Evolutionary conservation across 768 basidiomycete genomes (phyloP).

Genomic region (Lactifluus echinatus): DNA sequence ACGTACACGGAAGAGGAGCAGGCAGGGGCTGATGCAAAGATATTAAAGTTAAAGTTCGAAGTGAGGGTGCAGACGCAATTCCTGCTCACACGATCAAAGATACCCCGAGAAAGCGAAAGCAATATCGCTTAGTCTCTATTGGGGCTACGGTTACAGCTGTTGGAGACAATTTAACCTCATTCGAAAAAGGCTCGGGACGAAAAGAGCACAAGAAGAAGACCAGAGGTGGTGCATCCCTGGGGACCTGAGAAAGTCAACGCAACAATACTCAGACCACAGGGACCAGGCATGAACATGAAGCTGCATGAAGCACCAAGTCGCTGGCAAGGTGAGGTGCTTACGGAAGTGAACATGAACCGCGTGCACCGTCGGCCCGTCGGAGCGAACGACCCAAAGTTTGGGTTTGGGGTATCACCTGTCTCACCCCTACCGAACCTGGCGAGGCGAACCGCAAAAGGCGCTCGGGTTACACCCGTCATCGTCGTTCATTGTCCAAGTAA

Average conservation of each 20-base stretch:
- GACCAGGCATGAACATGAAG: constrained; percentile 42
- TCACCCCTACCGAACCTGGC: constrained; percentile 40
- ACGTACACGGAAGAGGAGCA: constrained; percentile 18
- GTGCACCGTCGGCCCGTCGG: constrained; percentile 39
- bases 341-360: constrained; percentile 44
- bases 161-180: constrained; percentile 40
- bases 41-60: constrained; percentile 34
- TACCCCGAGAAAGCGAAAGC: constrained; percentile 36
- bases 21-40: constrained; percentile 25
- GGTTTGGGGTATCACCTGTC: constrained; percentile 52
- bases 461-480: constrained; percentile 49
- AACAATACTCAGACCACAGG: constrained; percentile 30
- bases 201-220: constrained; percentile 57
- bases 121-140: constrained; percentile 42
- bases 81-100: constrained; percentile 32
- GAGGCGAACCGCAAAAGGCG: constrained; percentile 49
- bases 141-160: no score
- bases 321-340: constrained; percentile 49
- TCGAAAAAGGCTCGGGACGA: constrained; percentile 42
- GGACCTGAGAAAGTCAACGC: not conserved
- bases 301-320: constrained; percentile 43
- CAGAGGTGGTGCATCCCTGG: constrained; percentile 29
- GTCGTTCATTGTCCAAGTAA: constrained; percentile 52
- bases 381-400: constrained; percentile 43
- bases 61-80: constrained; percentile 41